Evolutionary conservation across 2,329 filamentous ascomycete species (phyloP), one percentile per base, ranked within the genome.

Genomic region (Boeremia exigua): DNA sequence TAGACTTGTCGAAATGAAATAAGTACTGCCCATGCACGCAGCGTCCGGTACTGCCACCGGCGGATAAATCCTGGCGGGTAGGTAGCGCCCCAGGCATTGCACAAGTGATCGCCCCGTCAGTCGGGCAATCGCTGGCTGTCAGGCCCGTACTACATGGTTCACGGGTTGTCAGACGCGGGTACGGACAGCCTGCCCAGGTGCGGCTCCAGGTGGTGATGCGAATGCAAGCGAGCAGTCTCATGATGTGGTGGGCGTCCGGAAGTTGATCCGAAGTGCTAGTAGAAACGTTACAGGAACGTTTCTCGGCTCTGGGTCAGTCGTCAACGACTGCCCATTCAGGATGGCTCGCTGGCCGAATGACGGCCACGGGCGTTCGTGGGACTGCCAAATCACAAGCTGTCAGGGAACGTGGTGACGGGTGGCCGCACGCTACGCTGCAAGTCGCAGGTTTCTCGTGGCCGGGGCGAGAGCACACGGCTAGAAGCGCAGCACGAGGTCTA

Each of bases 191-290:
- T 27, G 32, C 37, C 3, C 2, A 32, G 39, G 30, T 50, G 34
- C 60, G 34, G 56, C 61, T 63, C 54, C 64, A 62, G 10, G 40
- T 59, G 42, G 54, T 60, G 63, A 62, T 60, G 52, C 61, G 60
- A 62, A 55, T 46, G 56, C 38, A 44, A 29, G 27, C 3, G 3
- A 48, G 58, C 54, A 52, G 53, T 23, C 19, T 23, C 19, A 23
- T 23, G 19, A 23, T 23, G 19, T 23, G 19, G 19, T 65, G 63
- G 63, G 17, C 17, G 33, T 40, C 34, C 49, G 53, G 53, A 49
- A 49, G 34, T 55, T 66, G 64, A 71, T 73, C 70, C 70, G 46
- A 46, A 28, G 63, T 61, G 54, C 47, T 62, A 46, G 48, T 60
- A 65, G 64, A 50, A 51, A 59, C 55, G 51, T 61, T 51, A 60